Evolutionary conservation across 805 yeast species (phyloP).

Genomic region (Yamadazyma sp.): DNA sequence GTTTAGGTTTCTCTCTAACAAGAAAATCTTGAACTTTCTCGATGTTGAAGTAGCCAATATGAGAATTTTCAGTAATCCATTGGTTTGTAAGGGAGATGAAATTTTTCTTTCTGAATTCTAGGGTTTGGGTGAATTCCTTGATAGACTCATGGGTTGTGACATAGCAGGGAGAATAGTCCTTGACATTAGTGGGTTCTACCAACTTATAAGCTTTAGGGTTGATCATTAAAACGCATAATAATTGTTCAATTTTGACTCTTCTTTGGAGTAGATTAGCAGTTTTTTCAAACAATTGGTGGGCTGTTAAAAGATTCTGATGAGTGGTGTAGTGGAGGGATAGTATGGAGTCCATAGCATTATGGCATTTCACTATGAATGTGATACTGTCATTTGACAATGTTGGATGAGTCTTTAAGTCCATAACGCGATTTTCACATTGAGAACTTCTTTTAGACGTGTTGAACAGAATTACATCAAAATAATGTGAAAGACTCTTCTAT

Average conservation of each 20-base stretch:
- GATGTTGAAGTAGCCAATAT: slow-evolving; percentile 8
- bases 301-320: slow-evolving; percentile 26
- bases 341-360: slow-evolving; percentile 29
- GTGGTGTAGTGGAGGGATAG: slow-evolving; percentile 31
- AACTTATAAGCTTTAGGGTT: slow-evolving; percentile 13
- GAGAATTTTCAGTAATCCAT: slow-evolving; percentile 23
- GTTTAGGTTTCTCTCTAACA: not conserved
- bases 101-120: slow-evolving; percentile 15
- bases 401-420: slow-evolving; percentile 4
- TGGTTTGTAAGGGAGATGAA: slow-evolving; percentile 16
- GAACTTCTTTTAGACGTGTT: no score
- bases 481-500: no score
- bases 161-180: slow-evolving; percentile 13
- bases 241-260: slow-evolving; percentile 17
- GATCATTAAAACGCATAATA: slow-evolving; percentile 18
- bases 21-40: slow-evolving; percentile 2
- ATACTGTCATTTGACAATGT: not conserved
- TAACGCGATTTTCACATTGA: slow-evolving; percentile 2
- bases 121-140: slow-evolving; percentile 8
- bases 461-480: no score
- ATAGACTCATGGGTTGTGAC: slow-evolving; percentile 9
- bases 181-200: slow-evolving; percentile 6
- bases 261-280: slow-evolving; percentile 17
- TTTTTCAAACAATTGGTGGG: slow-evolving; percentile 18
- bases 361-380: slow-evolving; percentile 2